These are phyloP conservation scores for Phytopythium chamaehyphon DNA, from an alignment of 352 stramenopile species.

Conservation along the genomic window DNA sequence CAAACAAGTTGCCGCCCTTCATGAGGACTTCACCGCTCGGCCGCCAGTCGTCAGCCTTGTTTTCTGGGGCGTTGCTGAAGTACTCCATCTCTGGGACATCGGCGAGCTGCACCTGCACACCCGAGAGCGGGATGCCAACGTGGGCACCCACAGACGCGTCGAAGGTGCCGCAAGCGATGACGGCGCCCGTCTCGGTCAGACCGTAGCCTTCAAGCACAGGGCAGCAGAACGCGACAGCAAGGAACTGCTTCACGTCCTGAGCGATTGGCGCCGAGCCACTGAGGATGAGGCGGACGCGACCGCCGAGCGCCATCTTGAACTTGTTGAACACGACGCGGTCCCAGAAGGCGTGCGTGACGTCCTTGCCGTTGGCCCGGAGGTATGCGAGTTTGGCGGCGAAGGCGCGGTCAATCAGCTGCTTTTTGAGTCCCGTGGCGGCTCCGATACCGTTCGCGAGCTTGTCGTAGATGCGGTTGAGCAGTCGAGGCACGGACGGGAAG, in stretches of 20 bases:
- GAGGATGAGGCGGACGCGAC: constrained; percentile 87
- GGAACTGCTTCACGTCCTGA: constrained; percentile 91
- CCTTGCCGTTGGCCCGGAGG: constrained; percentile 26
- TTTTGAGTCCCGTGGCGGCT: constrained; percentile 70
- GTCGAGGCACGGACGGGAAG: constrained; percentile 85
- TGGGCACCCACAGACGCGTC: constrained; percentile 63
- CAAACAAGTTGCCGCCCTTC: constrained; percentile 65
- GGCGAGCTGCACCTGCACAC: constrained; percentile 85
- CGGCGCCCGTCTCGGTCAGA: constrained; percentile 90
- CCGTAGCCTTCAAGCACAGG: constrained; percentile 93
- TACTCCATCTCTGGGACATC: constrained; percentile 96
- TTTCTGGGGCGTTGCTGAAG: constrained; percentile 23
- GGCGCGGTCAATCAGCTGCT: constrained; percentile 81
- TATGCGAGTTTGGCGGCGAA: constrained; percentile 54
- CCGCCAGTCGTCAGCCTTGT: constrained; percentile 26
- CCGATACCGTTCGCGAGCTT: constrained; percentile 67
- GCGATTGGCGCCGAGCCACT: constrained; percentile 90
- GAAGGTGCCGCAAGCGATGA: constrained; percentile 58
- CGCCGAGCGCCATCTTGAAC: constrained; percentile 87
- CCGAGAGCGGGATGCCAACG: constrained; percentile 84
- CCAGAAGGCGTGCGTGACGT: constrained; percentile 71
- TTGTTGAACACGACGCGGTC: constrained; percentile 94
- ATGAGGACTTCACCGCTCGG: constrained; percentile 38
- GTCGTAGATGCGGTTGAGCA: constrained; percentile 94
- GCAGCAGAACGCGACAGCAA: constrained; percentile 87